Base-by-base conservation (phyloP, 352 stramenopile species). In the Peronospora belbahrii region DNA sequence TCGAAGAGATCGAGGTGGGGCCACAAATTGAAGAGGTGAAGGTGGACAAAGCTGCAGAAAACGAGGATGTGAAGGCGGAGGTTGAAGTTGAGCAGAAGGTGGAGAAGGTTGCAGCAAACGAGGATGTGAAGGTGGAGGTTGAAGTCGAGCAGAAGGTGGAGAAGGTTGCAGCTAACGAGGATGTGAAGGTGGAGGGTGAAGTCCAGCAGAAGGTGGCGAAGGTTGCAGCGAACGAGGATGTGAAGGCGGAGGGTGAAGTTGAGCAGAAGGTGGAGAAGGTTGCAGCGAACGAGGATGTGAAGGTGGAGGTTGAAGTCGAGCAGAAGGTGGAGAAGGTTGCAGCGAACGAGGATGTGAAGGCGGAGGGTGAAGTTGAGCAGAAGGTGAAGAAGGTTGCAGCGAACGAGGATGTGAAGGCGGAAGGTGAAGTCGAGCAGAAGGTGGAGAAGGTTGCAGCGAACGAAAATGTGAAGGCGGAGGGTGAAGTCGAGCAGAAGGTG, bases 291-390 rank as follows among this genome's bases (percentile, higher is more conserved):
- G 24, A 18, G 3, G 41, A 55, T 31, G 32, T 43, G n/a, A 28
- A 51, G 4, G 30, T 42, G 19, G 51, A 59, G 49, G 17, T 33
- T 0, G 39, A 55, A n/a, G n/a, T n/a, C n/a, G n/a, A n/a, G n/a
- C n/a, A n/a, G n/a, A n/a, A n/a, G n/a, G n/a, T n/a, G 10, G 43
- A 55, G 36, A 23, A 27, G 4, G 45, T 51, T 30, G 23, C 24
- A n/a, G 46, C 32, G n/a, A n/a, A n/a, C 9, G 34, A 48, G 25
- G 13, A 24, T 0, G 42, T 41, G 17, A 36, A 41, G 23, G 13
- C 14, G 11, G 42, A 58, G 42, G 14, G 32, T 30, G 46, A n/a
- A n/a, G n/a, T n/a, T n/a, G n/a, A 37, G 10, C 17, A 43, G 43
- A 24, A 52, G 32, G 42, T 48, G 56, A 36, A 50, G 13, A 33